phyloP scores from a whole-genome alignment of 2,329 filamentous ascomycete species.

The Aspergillus pseudonomiae region DNA sequence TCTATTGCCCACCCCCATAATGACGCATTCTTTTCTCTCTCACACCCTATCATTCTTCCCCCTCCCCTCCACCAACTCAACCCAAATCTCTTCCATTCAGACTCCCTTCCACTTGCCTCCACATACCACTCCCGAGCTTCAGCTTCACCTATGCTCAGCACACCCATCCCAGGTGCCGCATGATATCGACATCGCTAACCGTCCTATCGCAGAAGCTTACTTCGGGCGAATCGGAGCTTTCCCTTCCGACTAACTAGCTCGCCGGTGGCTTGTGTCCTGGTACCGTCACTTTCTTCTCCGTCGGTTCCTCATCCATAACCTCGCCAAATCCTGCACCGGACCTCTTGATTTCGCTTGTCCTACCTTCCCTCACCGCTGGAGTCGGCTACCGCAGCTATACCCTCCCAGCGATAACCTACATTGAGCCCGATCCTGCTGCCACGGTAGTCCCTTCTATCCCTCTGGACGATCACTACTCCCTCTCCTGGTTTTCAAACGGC shows the following conservation, averaged over 20 bases:
- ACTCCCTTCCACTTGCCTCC: conserved; percentile 24
- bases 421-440: conserved; percentile 4
- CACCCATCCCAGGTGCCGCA: conserved; percentile 3
- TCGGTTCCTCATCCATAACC: conserved; percentile 15
- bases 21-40: conserved; percentile 38
- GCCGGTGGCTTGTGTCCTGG: conserved; percentile 19
- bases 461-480: neutral
- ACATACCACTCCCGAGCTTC: conserved; percentile 21
- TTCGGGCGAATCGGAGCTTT: conserved; percentile 29
- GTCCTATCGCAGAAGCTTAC: conserved; percentile 19
- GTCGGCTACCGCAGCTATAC: neutral
- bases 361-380: conserved; percentile 5
- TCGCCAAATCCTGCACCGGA: conserved; percentile 14
- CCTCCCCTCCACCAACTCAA: conserved; percentile 21
- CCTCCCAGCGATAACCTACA: neutral
- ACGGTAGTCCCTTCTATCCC: conserved; percentile 1
- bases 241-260: conserved; percentile 26
- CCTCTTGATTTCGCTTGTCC: conserved; percentile 5
- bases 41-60: conserved; percentile 9
- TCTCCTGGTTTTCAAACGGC: conserved; percentile 2
- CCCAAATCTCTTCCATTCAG: conserved; percentile 24
- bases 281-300: conserved; percentile 15
- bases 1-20: conserved; percentile 29
- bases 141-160: conserved; percentile 3
- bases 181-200: conserved; percentile 18